These are phyloP conservation scores for Ilex asprella DNA, from an alignment of 257 asterid species.

Conservation along the genomic window DNA sequence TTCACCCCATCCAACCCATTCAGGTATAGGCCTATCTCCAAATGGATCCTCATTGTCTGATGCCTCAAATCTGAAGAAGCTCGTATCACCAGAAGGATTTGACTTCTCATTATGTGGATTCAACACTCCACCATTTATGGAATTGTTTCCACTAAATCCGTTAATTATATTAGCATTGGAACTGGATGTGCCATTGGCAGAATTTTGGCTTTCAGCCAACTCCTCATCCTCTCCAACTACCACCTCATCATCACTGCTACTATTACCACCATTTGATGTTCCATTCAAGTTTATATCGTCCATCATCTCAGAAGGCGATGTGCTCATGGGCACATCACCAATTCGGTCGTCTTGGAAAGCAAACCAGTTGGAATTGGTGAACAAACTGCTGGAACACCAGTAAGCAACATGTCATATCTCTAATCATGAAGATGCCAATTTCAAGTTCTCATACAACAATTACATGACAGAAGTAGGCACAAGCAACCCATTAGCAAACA, in stretches of 20 bases:
- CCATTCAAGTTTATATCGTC: constrained; percentile 55
- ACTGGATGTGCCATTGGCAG: constrained; percentile 30
- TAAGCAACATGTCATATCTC: not conserved
- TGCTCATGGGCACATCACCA: constrained; percentile 40
- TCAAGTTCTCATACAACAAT: not conserved
- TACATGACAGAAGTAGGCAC: not conserved
- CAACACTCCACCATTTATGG: constrained; percentile 19
- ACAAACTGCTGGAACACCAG: constrained; percentile 56
- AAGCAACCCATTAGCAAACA: no score
- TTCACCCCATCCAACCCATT: constrained; percentile 94
- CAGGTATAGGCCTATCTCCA: constrained; percentile 81
- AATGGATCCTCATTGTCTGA: constrained; percentile 64
- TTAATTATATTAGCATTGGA: constrained; percentile 20
- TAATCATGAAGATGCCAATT: not conserved
- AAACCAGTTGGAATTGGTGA: constrained; percentile 99
- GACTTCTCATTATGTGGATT: constrained; percentile 25
- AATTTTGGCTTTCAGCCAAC: constrained; percentile 34
- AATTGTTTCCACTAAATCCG: constrained; percentile 23
- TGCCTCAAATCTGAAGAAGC: constrained; percentile 58
- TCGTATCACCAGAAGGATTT: constrained; percentile 35
- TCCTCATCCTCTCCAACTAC: constrained; percentile 91
- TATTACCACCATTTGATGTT: constrained; percentile 47
- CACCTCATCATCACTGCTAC: constrained; percentile 82
- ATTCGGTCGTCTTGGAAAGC: constrained; percentile 80
- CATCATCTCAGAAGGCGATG: constrained; percentile 54